These are phyloP conservation scores for Artemisia annua DNA, from an alignment of 129 eudicot species.

Conservation along the genomic window DNA sequence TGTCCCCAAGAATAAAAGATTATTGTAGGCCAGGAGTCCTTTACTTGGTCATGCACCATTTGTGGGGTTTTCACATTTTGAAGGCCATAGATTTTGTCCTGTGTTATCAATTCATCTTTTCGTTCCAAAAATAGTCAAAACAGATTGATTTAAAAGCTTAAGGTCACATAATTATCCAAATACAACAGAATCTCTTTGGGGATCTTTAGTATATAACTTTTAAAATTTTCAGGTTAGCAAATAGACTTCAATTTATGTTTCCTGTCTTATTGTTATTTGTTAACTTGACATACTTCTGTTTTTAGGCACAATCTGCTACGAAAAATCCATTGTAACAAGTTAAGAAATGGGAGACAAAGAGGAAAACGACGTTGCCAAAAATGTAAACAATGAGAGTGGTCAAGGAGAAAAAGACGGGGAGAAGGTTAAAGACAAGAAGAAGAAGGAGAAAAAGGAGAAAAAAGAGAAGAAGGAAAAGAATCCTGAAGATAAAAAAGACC, in stretches of 20 bases:
- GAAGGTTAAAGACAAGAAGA: constrained; percentile 51
- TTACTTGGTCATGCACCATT: constrained; percentile 27
- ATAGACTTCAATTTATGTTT: neutral
- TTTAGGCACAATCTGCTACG: neutral
- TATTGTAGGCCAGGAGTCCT: constrained; percentile 20
- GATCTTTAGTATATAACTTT: neutral
- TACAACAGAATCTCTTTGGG: neutral
- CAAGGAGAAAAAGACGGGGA: constrained; percentile 35
- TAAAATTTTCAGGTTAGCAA: constrained; percentile 12
- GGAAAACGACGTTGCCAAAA: constrained; percentile 38
- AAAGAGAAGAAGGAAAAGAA: constrained; percentile 63
- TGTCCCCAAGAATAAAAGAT: constrained; percentile 6
- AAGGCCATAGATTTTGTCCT: constrained; percentile 30
- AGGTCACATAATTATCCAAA: neutral
- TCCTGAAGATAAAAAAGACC: constrained; percentile 62
- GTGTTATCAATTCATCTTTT: constrained; percentile 16
- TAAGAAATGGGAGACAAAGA: constrained; percentile 58
- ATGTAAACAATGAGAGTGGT: constrained; percentile 22
- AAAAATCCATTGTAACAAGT: neutral
- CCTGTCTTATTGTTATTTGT: neutral
- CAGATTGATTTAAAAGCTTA: constrained; percentile 2
- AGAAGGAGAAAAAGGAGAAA: constrained; percentile 43
- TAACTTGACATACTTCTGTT: neutral
- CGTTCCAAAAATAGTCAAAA: constrained; percentile 25
- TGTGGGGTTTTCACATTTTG: constrained; percentile 39